Conservation (phyloP, 257 asterid genomes). For the Galeopsis tetrahit region DNA sequence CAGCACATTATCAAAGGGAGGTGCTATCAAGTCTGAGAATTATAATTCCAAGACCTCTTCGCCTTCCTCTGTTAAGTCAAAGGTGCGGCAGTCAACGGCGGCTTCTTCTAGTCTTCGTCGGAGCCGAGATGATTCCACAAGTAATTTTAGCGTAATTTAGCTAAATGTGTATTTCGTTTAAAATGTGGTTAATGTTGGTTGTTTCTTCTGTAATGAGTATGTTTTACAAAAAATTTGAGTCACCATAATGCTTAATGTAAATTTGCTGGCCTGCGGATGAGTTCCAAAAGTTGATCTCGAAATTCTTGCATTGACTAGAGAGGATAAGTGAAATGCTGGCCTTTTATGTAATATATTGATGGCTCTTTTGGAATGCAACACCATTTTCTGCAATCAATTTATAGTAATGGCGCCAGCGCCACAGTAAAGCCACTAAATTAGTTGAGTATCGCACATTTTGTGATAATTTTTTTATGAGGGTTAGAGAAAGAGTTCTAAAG, state of each 20-base stretch:
- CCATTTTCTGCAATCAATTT: constrained; percentile 24
- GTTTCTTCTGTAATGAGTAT: constrained; percentile 23
- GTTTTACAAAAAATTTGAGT: not conserved
- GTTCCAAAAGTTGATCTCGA: constrained; percentile 25
- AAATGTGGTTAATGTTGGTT: constrained; percentile 27
- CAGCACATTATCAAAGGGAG: constrained; percentile 41
- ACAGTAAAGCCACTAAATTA: not conserved
- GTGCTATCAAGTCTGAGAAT: constrained; percentile 54
- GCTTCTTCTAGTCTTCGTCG: constrained; percentile 49
- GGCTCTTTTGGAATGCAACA: not conserved
- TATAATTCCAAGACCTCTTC: constrained; percentile 49
- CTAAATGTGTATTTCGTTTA: not conserved
- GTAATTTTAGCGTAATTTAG: constrained; percentile 31
- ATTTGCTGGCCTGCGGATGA: not conserved
- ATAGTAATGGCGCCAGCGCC: constrained; percentile 13
- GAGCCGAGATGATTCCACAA: constrained; percentile 53
- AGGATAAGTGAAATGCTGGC: not conserved
- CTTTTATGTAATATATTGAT: not conserved
- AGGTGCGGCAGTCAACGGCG: constrained; percentile 39
- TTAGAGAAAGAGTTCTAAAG: not conserved
- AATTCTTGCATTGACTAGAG: not conserved
- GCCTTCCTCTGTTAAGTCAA: constrained; percentile 54
- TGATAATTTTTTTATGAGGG: constrained; percentile 10
- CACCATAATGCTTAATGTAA: not conserved
- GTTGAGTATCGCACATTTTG: constrained; percentile 5